Evolutionary conservation across 1,139 yeast species (phyloP), one percentile per base, ranked within the genome.

Genomic region (Blastobotrys ciferrii): DNA sequence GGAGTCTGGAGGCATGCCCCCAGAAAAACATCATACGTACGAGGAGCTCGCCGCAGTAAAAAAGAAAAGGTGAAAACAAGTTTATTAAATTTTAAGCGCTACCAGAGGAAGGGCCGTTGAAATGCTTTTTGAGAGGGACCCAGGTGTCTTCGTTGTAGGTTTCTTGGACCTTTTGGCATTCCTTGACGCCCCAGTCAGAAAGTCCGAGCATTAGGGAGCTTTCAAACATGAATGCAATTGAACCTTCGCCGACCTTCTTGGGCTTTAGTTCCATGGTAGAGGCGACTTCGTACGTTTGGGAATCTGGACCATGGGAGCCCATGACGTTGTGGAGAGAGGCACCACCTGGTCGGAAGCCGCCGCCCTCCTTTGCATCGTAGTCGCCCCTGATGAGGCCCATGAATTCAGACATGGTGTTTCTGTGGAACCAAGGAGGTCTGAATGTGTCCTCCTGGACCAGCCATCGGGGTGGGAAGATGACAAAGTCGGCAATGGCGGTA

Each of bases 401-500:
- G 46, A 63, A 61, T 50, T 63, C 67, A 14, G 64, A 53, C 59
- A 61, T 60, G 25, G 58, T 55, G 52, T 63, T 63, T 46, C 67
- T 50, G 49, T 63, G 67, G 53, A 52, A 63, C 58, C 57, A 63
- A 6, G 67, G 67, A 1, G 67, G 67, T 3, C 67, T 57, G 58
- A 59, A 63, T 4, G 67, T 63, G 49, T 60, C 51, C 35, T 60
- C 62, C 20, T 60, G 62, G 5, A 64, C 67, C 15, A 59, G 53
- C 66, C 67, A 63, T 32, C 67, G 44, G 1, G 67, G 67, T 5
- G 66, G 59, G 53, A 63, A 63, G 33, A 63, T 55, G 36, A 63
- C 61, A 53, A 63, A 63, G 48, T 63, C 67, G 9, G 66, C 66
- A 44, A 63, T 56, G 7, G 67, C 61, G 9, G 66, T 59, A 15